These are phyloP conservation scores for Flaveria trinervia DNA, from an alignment of 129 eudicot genomes.

Conservation along the genomic window DNA sequence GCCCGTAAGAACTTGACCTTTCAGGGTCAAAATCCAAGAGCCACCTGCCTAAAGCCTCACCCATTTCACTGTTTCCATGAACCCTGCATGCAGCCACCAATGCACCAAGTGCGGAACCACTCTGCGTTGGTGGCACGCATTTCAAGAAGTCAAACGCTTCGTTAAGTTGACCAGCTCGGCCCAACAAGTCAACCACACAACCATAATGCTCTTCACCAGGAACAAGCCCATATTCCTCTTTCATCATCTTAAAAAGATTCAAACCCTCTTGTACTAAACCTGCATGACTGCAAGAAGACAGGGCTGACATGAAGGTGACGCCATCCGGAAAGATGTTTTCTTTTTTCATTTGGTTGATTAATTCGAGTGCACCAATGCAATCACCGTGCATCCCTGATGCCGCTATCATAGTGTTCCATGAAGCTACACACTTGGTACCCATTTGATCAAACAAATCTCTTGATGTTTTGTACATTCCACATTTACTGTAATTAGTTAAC, in stretches of 20 bases:
- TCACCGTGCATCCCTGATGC: slow-evolving; percentile 66
- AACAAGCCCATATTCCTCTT: slow-evolving; percentile 42
- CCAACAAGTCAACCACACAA: slow-evolving; percentile 58
- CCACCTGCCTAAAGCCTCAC: slow-evolving; percentile 50
- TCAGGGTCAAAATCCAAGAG: slow-evolving; percentile 55
- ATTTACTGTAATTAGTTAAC: slow-evolving; percentile 50
- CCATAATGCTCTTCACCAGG: slow-evolving; percentile 63
- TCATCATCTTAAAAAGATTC: slow-evolving; percentile 47
- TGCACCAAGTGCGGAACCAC: slow-evolving; percentile 50
- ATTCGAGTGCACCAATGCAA: slow-evolving; percentile 39
- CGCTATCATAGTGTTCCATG: slow-evolving; percentile 74
- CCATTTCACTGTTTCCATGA: slow-evolving; percentile 51
- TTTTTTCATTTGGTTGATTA: slow-evolving; percentile 44
- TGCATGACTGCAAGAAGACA: slow-evolving; percentile 69
- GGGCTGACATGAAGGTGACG: slow-evolving; percentile 47
- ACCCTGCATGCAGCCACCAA: slow-evolving; percentile 63
- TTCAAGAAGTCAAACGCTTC: slow-evolving; percentile 52
- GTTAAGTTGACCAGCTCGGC: slow-evolving; percentile 55
- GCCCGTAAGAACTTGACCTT: slow-evolving; percentile 48
- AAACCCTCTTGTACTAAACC: slow-evolving; percentile 55
- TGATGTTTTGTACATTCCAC: slow-evolving; percentile 46
- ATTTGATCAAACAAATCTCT: slow-evolving; percentile 41
- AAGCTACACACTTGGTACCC: slow-evolving; percentile 40
- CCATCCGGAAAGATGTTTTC: slow-evolving; percentile 44
- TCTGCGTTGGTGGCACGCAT: slow-evolving; percentile 30